These are phyloP conservation scores for Globisporangium spinosum DNA, from an alignment of 352 stramenopile species.

Conservation along the genomic window DNA sequence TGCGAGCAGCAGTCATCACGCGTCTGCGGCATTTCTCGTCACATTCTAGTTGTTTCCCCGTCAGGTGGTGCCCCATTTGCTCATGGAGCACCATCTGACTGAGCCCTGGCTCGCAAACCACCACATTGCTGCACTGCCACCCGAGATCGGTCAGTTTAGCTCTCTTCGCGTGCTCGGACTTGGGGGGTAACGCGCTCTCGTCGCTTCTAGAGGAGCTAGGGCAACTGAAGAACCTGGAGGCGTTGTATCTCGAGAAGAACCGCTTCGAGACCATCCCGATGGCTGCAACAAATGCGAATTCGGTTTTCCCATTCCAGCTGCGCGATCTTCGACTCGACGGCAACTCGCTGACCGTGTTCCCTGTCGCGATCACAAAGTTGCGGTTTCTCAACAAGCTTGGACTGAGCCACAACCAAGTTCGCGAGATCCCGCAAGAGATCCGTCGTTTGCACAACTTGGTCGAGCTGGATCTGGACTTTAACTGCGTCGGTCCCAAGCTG, in stretches of 20 bases:
- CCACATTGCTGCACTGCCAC: conserved; percentile 31
- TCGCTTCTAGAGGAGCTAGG: conserved; percentile 40
- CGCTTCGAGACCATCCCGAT: conserved; percentile 34
- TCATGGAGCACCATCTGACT: conserved; percentile 31
- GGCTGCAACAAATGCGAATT: conserved; percentile 4
- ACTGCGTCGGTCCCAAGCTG: conserved; percentile 37
- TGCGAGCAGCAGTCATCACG: background rate
- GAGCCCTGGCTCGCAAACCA: conserved; percentile 75
- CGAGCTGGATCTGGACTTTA: conserved; percentile 66
- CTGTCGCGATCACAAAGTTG: conserved; percentile 43
- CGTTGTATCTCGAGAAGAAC: conserved; percentile 69
- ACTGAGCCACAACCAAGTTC: conserved; percentile 56
- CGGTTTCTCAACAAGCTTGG: conserved; percentile 52
- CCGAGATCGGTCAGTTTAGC: conserved; percentile 41
- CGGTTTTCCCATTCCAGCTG: conserved; percentile 33
- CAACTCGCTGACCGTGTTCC: conserved; percentile 51
- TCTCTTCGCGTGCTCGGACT: conserved; percentile 58
- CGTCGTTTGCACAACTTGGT: conserved; percentile 55
- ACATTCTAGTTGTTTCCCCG: conserved; percentile 40
- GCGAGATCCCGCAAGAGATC: conserved; percentile 37
- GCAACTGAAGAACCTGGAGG: conserved; percentile 35
- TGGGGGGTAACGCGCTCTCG: conserved; percentile 45
- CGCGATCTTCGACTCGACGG: conserved; percentile 50
- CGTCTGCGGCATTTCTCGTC: background rate
- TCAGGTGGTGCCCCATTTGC: conserved; percentile 31